Evolutionary conservation across 2,329 filamentous ascomycete species (phyloP).

Genomic region (Elsinoe ampelina): DNA sequence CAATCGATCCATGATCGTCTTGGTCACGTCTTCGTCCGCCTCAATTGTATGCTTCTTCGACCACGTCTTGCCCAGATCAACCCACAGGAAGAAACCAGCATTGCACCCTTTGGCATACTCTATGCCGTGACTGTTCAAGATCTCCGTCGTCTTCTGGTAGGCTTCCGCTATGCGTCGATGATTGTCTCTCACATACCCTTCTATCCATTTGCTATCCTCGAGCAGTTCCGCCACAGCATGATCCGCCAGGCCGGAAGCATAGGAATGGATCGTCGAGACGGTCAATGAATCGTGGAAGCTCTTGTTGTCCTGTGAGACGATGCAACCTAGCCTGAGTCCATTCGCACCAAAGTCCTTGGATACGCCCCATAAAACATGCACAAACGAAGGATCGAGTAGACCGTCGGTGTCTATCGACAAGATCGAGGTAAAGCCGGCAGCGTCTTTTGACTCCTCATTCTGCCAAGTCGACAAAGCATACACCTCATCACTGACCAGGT

Average conservation of each 20-base stretch:
- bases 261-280: slow-evolving; percentile 23
- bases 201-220: slow-evolving; percentile 22
- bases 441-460: slow-evolving; percentile 9
- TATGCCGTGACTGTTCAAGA: slow-evolving; percentile 28
- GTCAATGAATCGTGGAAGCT: slow-evolving; percentile 21
- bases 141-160: slow-evolving; percentile 17
- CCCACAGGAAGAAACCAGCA: slow-evolving; percentile 40
- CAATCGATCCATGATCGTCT: slow-evolving; percentile 40
- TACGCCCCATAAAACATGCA: slow-evolving; percentile 29
- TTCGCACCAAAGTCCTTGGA: slow-evolving; percentile 29
- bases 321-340: slow-evolving; percentile 26
- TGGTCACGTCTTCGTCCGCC: slow-evolving; percentile 28
- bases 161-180: slow-evolving; percentile 18
- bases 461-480: slow-evolving; percentile 28
- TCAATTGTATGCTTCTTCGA: slow-evolving; percentile 2
- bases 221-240: slow-evolving; percentile 29
- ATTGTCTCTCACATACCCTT: slow-evolving; percentile 19
- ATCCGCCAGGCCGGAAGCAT: slow-evolving; percentile 21
- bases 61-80: slow-evolving; percentile 28
- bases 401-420: slow-evolving; percentile 20
- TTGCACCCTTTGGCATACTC: slow-evolving; percentile 31
- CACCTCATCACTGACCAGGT: slow-evolving; percentile 31
- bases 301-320: slow-evolving; percentile 22
- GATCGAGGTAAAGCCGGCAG: slow-evolving; percentile 21
- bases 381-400: slow-evolving; percentile 17